Percentiles rank a stretch among this genome's conserved stretches.
These are phyloP conservation scores for Capsella rubella DNA, from an alignment of 441 rosid species.

Conservation along the genomic window DNA sequence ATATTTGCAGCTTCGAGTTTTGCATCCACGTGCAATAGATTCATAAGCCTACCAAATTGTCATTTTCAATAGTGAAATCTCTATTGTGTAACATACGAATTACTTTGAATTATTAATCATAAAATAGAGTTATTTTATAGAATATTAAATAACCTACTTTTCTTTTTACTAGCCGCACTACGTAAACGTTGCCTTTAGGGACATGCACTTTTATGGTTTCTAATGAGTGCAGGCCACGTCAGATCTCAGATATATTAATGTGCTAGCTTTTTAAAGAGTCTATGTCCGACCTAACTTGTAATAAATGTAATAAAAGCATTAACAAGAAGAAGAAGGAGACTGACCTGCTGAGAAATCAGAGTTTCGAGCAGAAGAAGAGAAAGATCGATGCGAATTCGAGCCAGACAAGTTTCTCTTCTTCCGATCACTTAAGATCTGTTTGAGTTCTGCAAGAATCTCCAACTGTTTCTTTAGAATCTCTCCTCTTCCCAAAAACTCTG, in stretches of 20 bases:
- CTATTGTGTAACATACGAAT: background rate
- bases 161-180: constrained; percentile 43
- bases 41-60: constrained; percentile 22
- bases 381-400: constrained; percentile 49
- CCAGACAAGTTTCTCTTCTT: constrained; percentile 48
- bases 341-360: constrained; percentile 74
- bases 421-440: constrained; percentile 58
- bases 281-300: constrained; percentile 34
- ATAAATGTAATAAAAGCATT: background rate
- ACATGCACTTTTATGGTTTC: constrained; percentile 40
- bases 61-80: constrained; percentile 1
- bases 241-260: constrained; percentile 38
- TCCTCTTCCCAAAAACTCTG: constrained; percentile 84
- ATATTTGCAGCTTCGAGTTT: constrained; percentile 38
- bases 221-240: constrained; percentile 41
- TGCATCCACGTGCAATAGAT: constrained; percentile 27
- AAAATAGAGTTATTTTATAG: background rate
- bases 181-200: constrained; percentile 22
- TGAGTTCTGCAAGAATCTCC: constrained; percentile 69
- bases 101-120: background rate
- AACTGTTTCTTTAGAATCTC: constrained; percentile 77
- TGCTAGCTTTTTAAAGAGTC: constrained; percentile 37
- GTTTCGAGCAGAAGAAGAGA: constrained; percentile 59
- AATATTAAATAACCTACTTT: constrained; percentile 25
- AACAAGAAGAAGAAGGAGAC: background rate